Conservation (phyloP, 139 green algal genomes). For the Asterochloris erici region DNA sequence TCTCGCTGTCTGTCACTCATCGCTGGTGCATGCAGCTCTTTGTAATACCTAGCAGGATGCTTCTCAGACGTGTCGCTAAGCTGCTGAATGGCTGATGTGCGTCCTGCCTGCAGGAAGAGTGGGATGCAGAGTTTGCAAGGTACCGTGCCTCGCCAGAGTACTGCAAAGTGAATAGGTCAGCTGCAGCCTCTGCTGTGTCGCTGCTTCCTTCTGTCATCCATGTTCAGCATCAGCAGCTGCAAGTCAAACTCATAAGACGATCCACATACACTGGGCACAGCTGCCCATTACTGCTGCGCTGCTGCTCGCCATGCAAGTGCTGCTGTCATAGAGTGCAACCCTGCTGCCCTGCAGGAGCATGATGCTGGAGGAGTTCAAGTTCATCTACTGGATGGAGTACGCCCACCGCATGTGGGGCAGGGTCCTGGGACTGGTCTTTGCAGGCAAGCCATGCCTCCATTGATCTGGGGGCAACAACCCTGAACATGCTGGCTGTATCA, state of each 20-base stretch:
- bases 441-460: constrained; percentile 39
- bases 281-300: not conserved
- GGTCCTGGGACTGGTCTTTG: constrained; percentile 42
- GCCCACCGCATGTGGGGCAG: constrained; percentile 92
- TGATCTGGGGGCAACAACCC: constrained; percentile 7
- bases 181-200: not conserved
- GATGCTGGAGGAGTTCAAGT: constrained; percentile 97
- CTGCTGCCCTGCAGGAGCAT: constrained; percentile 53
- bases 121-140: constrained; percentile 87
- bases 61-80: too few relatives aligned
- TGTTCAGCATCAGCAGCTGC: not conserved
- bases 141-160: constrained; percentile 93
- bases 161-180: constrained; percentile 67
- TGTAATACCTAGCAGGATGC: too few relatives aligned
- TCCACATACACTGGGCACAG: not conserved
- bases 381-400: constrained; percentile 99
- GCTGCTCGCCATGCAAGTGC: not conserved
- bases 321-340: not conserved
- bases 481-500: too few relatives aligned
- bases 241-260: too few relatives aligned
- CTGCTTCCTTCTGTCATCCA: not conserved
- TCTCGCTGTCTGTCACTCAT: too few relatives aligned
- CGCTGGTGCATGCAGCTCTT: not conserved
- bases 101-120: constrained; percentile 58
- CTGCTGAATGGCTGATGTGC: not conserved